These are phyloP conservation scores for Kokia cookei DNA, from an alignment of 441 rosid genomes.

Conservation along the genomic window DNA sequence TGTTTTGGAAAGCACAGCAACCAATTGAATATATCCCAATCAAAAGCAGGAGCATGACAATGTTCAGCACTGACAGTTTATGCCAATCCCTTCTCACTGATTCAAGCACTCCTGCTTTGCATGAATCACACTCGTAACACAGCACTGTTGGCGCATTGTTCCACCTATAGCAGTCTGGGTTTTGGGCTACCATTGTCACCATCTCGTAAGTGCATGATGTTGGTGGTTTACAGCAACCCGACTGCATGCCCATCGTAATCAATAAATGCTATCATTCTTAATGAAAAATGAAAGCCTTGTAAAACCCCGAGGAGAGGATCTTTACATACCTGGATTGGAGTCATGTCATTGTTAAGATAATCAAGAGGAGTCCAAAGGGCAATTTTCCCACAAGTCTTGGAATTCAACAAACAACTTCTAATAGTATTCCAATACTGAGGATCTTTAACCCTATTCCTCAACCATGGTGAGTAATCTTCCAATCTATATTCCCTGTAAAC, in stretches of 20 bases:
- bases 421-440: conserved; percentile 61
- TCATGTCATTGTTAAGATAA: conserved; percentile 49
- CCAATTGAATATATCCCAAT: conserved; percentile 70
- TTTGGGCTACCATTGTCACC: conserved; percentile 44
- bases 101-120: conserved; percentile 88
- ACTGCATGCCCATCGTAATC: conserved; percentile 24
- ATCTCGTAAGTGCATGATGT: conserved; percentile 59
- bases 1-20: conserved; percentile 75
- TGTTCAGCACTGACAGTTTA: conserved; percentile 63
- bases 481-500: conserved; percentile 64
- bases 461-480: conserved; percentile 76
- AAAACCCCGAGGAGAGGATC: too few species aligned
- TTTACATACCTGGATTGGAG: conserved; percentile 64
- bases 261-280: too few species aligned
- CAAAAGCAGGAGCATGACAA: conserved; percentile 59
- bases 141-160: conserved; percentile 48
- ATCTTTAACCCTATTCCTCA: conserved; percentile 49
- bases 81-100: conserved; percentile 74
- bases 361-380: conserved; percentile 82
- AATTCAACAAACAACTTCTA: conserved; percentile 63
- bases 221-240: conserved; percentile 95
- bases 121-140: conserved; percentile 87
- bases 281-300: too few species aligned
- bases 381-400: conserved; percentile 57
- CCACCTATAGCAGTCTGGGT: conserved; percentile 77